Conservation (phyloP, 306 rosid genomes). For the Cicer cuneatum region DNA sequence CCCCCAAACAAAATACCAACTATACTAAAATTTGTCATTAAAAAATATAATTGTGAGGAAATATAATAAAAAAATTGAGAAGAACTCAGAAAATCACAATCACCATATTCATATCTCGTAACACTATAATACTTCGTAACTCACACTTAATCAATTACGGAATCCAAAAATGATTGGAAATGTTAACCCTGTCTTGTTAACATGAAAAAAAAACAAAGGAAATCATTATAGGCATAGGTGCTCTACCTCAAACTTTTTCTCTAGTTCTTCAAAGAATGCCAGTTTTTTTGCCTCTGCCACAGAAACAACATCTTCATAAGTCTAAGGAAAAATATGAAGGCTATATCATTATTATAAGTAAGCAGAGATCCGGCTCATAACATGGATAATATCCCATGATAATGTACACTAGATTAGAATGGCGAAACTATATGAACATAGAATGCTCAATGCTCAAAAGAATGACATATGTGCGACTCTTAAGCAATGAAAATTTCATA, state of each 20-base stretch:
- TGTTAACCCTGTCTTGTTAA: conserved; percentile 18
- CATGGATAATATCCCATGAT: conserved; percentile 14
- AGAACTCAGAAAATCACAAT: background rate
- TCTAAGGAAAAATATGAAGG: conserved; percentile 9
- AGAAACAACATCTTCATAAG: conserved; percentile 44
- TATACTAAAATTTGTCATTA: background rate
- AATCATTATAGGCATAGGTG: conserved; percentile 23
- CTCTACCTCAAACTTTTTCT: conserved; percentile 50
- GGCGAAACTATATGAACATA: background rate
- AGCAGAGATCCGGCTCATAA: conserved; percentile 15
- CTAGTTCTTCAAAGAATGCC: conserved; percentile 49
- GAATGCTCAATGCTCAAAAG: conserved; percentile 15
- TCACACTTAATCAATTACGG: background rate
- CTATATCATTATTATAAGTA: conserved; percentile 2
- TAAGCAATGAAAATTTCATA: conserved; percentile 16
- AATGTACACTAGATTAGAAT: conserved; percentile 22
- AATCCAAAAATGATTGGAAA: conserved; percentile 9
- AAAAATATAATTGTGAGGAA: background rate
- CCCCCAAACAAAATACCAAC: background rate
- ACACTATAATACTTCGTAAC: conserved; percentile 6
- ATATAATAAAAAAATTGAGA: background rate
- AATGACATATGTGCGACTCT: conserved; percentile 11
- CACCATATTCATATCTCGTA: background rate
- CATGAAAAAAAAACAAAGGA: conserved; percentile 5
- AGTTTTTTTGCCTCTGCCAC: conserved; percentile 51